phyloP scores from a whole-genome alignment of 345 rosid species.

The Citrus sp. region DNA sequence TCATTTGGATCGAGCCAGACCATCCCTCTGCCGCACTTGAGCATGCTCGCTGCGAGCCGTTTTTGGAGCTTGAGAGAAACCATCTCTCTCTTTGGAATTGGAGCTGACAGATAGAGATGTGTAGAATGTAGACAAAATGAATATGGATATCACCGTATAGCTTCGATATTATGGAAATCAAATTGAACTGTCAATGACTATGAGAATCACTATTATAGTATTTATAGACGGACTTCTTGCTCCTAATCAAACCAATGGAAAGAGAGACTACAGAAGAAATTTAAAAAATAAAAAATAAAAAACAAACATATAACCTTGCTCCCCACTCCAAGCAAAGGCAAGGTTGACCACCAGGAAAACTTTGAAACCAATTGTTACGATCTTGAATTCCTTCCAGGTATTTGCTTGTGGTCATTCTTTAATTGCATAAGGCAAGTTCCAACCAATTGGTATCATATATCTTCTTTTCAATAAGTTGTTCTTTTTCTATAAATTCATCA shows the following conservation, averaged over 20 bases:
- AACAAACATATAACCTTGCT: not conserved
- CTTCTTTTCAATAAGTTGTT: not conserved
- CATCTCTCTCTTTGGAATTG: conserved; percentile 37
- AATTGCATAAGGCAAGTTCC: not conserved
- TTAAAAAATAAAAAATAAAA: too few species aligned
- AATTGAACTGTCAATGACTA: not conserved
- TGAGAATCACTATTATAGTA: too few species aligned
- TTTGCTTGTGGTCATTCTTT: not conserved
- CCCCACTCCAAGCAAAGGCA: conserved; percentile 13
- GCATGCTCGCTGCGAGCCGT: conserved; percentile 74
- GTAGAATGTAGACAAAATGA: not conserved
- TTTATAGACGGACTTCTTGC: not conserved
- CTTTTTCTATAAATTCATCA: not conserved
- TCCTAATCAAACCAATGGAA: not conserved
- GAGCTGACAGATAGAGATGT: not conserved
- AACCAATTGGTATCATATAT: not conserved
- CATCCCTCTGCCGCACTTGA: conserved; percentile 74
- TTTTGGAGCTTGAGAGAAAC: conserved; percentile 84
- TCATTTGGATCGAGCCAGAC: conserved; percentile 96
- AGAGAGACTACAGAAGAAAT: too few species aligned
- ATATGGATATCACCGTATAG: not conserved
- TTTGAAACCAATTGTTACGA: not conserved
- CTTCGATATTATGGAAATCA: not conserved
- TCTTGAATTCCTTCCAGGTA: not conserved
- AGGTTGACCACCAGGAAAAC: not conserved